Percentiles rank a stretch among this genome's conserved stretches.
These are phyloP conservation scores for Trichoderma atroviride DNA, from an alignment of 2,329 filamentous ascomycete species.

Conservation along the genomic window DNA sequence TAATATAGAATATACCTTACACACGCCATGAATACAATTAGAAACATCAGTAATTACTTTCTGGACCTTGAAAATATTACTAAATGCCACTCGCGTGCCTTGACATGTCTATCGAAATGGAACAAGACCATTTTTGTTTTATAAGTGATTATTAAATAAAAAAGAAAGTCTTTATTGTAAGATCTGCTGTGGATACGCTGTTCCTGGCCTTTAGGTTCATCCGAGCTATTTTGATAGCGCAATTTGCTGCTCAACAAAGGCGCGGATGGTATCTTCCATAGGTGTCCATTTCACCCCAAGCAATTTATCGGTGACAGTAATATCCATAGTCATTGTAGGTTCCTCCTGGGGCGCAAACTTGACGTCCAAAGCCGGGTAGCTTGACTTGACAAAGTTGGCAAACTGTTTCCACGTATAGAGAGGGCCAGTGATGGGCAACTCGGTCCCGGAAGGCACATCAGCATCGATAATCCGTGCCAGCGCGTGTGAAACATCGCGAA, in stretches of 20 bases:
- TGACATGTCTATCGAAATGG: background rate
- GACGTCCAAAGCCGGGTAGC: background rate
- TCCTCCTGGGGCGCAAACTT: conserved; percentile 3
- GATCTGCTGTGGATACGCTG: background rate
- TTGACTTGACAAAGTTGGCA: background rate
- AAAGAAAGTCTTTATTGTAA: background rate
- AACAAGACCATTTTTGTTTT: background rate
- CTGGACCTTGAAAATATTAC: background rate
- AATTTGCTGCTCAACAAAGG: conserved; percentile 15
- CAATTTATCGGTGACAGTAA: background rate
- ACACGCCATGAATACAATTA: background rate
- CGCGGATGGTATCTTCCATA: background rate
- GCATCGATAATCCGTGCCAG: background rate
- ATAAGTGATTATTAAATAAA: background rate
- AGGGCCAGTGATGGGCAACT: conserved; percentile 3
- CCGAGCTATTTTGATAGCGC: background rate
- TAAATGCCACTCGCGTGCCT: no score
- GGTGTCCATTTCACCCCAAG: conserved; percentile 6
- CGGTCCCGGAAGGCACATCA: conserved; percentile 1
- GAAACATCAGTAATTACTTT: background rate
- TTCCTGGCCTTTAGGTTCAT: background rate
- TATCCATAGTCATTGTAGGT: conserved; percentile 9
- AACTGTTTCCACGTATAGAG: conserved; percentile 7
- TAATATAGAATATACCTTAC: background rate
- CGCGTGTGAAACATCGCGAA: conserved; percentile 6